These are phyloP conservation scores for Colletotrichum plurivorum DNA, from an alignment of 2,329 filamentous ascomycete genomes.

Conservation along the genomic window DNA sequence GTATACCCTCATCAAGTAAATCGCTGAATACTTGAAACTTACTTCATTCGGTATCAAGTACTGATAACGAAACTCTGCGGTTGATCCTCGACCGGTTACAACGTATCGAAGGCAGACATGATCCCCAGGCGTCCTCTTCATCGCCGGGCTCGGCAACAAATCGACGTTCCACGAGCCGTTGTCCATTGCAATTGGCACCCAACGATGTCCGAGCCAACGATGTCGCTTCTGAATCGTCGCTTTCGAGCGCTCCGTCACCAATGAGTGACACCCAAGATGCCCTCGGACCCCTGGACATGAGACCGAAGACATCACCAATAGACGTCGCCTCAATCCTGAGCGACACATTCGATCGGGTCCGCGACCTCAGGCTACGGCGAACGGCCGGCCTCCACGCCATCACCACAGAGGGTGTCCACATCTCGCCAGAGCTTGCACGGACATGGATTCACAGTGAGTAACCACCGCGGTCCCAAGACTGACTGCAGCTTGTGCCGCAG, in stretches of 20 bases:
- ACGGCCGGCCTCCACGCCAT: slow-evolving; percentile 40
- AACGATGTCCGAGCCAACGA: background rate
- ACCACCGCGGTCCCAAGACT: background rate
- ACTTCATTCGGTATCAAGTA: background rate
- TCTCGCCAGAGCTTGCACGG: slow-evolving; percentile 47
- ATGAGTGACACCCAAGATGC: background rate
- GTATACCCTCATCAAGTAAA: slow-evolving; percentile 19
- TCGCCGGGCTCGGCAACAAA: background rate
- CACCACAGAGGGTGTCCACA: slow-evolving; percentile 47
- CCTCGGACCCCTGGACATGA: background rate
- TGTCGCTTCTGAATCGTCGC: background rate
- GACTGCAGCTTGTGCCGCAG: background rate
- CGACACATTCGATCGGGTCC: slow-evolving; percentile 47
- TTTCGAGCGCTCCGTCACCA: background rate
- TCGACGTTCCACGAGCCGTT: background rate
- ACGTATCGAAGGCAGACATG: slow-evolving; percentile 44
- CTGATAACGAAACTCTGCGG: slow-evolving; percentile 41
- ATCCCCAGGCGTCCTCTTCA: slow-evolving; percentile 31
- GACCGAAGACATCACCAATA: slow-evolving; percentile 27
- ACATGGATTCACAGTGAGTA: slow-evolving; percentile 46
- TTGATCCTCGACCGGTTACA: slow-evolving; percentile 49
- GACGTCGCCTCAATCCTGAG: slow-evolving; percentile 47
- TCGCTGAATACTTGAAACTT: background rate
- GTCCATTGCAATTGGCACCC: background rate
- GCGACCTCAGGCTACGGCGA: slow-evolving; percentile 43